Evolutionary conservation across 768 basidiomycete genomes (phyloP), one percentile per base, ranked within the genome.

Genomic region (Trametes maxima): DNA sequence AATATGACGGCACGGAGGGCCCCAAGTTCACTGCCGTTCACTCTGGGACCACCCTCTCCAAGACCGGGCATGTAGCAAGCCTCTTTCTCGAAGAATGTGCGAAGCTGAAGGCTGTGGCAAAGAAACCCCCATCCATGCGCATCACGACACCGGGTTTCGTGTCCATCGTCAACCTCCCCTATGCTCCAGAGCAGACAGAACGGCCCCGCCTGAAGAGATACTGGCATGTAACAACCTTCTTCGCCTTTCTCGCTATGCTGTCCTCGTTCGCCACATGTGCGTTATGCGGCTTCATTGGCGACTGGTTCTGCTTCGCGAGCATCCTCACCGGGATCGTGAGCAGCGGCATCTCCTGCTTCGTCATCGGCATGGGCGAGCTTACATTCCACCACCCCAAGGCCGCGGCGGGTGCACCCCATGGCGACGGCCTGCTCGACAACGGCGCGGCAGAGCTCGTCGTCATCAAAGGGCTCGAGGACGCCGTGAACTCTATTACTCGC

Each of bases 241-340:
- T 24, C 24, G 54, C 60, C 0, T 13, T 45, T 33, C 5, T 62
- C 35, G 54, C 60, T 24, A 62, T 56, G 24, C 2, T 35, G 2
- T 16, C 46, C 21, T 48, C 54, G n/a, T 8, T 49, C 33, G 42
- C 60, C 19, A 36, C 54, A 0, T 43, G 40, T 36, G 24, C 49
- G 21, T 4, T 45, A 7, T 62, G 46, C 21, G 48, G 13, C 16
- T 11, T 51, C 21, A 14, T 44, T 22, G 54, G 13, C 10, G 60
- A 62, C 49, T 56, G 60, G 60, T 49, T 28, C 12, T 53, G 51
- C 42, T 61, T 50, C 40, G 28, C 36, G 17, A 54, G 55, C 44
- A 62, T 62, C 33, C 28, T 21, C 17, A 25, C 46, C 28, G 60
- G 60, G 16, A 42, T 54, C 25, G 37, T 62, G 10, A 43, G 33